A percentile compares a stretch with the other conserved stretches of the same genome.
These are phyloP conservation scores for Diutina rugosa DNA, from an alignment of 1,139 yeast species.

Conservation along the genomic window DNA sequence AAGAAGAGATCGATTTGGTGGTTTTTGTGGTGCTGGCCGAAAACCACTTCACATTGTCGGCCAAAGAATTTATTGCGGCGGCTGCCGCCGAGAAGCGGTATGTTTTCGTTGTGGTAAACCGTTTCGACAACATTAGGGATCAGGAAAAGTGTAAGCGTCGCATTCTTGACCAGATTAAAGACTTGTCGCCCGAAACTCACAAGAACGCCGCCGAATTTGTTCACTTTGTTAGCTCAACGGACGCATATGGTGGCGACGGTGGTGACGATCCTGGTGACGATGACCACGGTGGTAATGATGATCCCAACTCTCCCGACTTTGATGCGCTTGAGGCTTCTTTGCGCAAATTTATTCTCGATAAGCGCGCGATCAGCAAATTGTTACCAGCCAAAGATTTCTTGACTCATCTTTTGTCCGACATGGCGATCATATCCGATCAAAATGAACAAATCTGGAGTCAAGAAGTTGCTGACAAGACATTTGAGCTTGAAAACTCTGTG, in stretches of 20 bases:
- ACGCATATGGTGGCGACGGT: constrained; percentile 20
- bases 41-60: constrained; percentile 88
- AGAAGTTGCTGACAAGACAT: constrained; percentile 10
- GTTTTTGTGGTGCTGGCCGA: constrained; percentile 95
- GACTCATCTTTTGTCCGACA: constrained; percentile 53
- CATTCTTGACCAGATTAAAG: constrained; percentile 79
- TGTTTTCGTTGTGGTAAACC: constrained; percentile 87
- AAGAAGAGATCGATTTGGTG: constrained; percentile 93
- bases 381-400: constrained; percentile 87
- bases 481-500: constrained; percentile 37
- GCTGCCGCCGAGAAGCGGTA: constrained; percentile 89
- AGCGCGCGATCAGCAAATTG: constrained; percentile 77
- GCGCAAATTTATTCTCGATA: constrained; percentile 77
- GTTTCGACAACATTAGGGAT: constrained; percentile 28
- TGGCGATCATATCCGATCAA: constrained; percentile 42
- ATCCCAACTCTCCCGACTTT: constrained; percentile 43
- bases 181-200: constrained; percentile 80
- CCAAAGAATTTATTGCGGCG: constrained; percentile 82
- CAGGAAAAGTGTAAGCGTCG: constrained; percentile 36
- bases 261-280: constrained; percentile 15
- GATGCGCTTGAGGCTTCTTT: constrained; percentile 76
- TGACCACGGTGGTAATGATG: constrained; percentile 22
- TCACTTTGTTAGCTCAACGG: constrained; percentile 65
- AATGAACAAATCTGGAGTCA: constrained; percentile 38
- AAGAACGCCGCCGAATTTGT: constrained; percentile 82